Evolutionary conservation across 768 basidiomycete species (phyloP).

Genomic region (Leccinum sublutescens): DNA sequence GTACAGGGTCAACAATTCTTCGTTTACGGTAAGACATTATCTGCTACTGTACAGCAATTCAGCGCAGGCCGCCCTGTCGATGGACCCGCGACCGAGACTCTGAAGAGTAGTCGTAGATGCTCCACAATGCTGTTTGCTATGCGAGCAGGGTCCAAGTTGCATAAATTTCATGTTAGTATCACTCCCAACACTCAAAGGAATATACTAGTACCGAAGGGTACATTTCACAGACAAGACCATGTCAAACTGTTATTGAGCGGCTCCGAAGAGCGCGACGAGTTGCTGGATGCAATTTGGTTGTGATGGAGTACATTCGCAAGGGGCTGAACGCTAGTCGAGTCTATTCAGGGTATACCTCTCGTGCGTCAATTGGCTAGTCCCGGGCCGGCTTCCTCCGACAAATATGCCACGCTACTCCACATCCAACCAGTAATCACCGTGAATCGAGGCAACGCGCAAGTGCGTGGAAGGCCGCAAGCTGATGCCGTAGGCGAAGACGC

Average conservation of each 20-base stretch:
- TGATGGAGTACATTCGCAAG: background rate
- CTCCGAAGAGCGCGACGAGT: background rate
- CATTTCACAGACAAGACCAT: background rate
- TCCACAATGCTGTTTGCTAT: background rate
- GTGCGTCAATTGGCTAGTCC: background rate
- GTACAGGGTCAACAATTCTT: background rate
- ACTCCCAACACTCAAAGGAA: too few species aligned
- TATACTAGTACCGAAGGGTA: too few species aligned
- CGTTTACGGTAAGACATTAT: background rate
- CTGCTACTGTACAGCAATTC: background rate
- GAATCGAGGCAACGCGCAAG: background rate
- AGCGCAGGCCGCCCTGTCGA: background rate
- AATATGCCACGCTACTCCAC: background rate
- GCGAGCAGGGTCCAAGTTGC: background rate
- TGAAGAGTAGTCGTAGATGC: background rate
- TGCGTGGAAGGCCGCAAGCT: background rate
- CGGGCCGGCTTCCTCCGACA: background rate
- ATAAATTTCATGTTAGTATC: too few species aligned
- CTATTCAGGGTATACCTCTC: too few species aligned
- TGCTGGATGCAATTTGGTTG: background rate
- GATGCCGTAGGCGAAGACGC: background rate
- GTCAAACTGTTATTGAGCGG: background rate
- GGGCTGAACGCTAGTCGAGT: too few species aligned
- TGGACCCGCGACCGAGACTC: background rate
- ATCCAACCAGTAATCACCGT: slow-evolving; percentile 19